Percentiles rank a stretch among this genome's conserved stretches.
These are phyloP conservation scores for Porcisia hertigi DNA, from an alignment of 208 protist species.

Conservation along the genomic window DNA sequence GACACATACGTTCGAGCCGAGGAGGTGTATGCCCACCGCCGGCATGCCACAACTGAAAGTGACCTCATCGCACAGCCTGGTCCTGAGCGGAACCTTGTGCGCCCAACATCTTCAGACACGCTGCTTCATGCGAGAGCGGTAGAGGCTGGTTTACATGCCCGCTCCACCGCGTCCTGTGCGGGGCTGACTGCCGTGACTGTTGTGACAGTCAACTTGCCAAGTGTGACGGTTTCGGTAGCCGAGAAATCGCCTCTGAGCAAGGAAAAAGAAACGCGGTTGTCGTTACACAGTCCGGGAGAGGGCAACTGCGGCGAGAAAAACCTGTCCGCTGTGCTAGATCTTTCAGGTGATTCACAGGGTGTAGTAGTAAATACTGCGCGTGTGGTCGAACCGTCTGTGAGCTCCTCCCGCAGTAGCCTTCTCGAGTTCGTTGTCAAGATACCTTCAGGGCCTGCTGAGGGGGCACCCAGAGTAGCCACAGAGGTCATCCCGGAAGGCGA, in stretches of 20 bases:
- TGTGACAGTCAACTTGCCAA: not conserved
- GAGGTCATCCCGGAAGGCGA: not conserved
- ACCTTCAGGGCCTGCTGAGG: not conserved
- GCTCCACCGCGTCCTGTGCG: not conserved
- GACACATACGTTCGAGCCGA: constrained; percentile 7
- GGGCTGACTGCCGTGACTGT: not conserved
- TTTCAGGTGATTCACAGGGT: not conserved
- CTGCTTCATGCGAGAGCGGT: constrained; percentile 8
- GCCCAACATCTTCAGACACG: not conserved
- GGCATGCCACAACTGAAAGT: not conserved
- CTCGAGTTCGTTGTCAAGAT: constrained; percentile 9
- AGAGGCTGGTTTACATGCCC: not conserved
- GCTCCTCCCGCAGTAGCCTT: constrained; percentile 14
- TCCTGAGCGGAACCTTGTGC: not conserved
- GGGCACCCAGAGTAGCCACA: not conserved
- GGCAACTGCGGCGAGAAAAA: too few relatives aligned
- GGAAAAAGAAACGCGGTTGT: not conserved
- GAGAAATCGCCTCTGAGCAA: not conserved
- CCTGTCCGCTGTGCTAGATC: not conserved
- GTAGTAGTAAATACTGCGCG: not conserved
- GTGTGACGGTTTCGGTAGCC: not conserved
- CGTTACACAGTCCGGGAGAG: not conserved
- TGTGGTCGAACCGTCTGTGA: not conserved
- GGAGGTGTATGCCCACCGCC: not conserved
- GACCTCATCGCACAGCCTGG: not conserved